A percentile compares a stretch with the other conserved stretches of the same genome.
Conservation (phyloP, 345 rosid genomes). For the Toxicodendron radicans region DNA sequence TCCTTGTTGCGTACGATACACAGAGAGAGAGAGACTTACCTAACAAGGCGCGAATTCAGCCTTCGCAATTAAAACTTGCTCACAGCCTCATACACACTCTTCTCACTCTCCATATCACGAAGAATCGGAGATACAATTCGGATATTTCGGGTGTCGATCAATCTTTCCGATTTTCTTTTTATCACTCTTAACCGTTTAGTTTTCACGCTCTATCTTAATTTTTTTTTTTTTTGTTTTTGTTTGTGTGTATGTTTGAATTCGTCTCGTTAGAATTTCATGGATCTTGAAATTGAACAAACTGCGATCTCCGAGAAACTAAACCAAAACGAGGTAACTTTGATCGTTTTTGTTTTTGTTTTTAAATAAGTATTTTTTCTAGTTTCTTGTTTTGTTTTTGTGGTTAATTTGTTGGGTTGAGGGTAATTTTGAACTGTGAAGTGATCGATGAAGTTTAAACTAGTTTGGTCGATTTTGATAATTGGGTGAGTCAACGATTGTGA, state of each 20-base stretch:
- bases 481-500: slow-evolving; percentile 4
- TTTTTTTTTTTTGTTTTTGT: background rate
- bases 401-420: background rate
- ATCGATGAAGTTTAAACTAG: background rate
- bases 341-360: background rate
- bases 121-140: background rate
- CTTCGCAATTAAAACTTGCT: background rate
- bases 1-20: background rate
- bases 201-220: background rate
- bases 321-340: slow-evolving; percentile 25
- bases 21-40: background rate
- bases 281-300: background rate
- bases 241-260: background rate
- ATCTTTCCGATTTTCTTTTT: background rate
- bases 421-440: slow-evolving; percentile 5
- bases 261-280: background rate
- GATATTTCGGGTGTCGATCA: background rate
- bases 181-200: too few relatives aligned
- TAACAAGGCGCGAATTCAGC: slow-evolving; percentile 1
- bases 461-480: background rate
- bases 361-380: too few relatives aligned
- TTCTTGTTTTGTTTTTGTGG: background rate
- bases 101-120: background rate
- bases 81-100: background rate
- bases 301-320: slow-evolving; percentile 25